A percentile compares a stretch with the other conserved stretches of the same genome.
These are phyloP conservation scores for Corinectria fuckeliana DNA, from an alignment of 2,329 filamentous ascomycete species.

Conservation along the genomic window DNA sequence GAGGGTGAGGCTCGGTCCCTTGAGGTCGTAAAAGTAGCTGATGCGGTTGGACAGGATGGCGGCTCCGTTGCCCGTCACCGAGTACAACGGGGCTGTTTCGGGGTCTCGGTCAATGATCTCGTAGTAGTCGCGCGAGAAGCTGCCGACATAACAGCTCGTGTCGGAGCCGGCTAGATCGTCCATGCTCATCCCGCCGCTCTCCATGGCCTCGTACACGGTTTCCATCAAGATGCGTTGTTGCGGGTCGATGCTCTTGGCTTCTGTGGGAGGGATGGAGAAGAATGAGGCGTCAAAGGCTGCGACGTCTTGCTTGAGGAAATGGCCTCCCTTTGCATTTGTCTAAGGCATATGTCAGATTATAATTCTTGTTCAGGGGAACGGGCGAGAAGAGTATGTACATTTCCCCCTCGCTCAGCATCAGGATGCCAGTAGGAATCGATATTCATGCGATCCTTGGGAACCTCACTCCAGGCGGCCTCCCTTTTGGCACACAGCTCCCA, in stretches of 20 bases:
- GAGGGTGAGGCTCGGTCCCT: slow-evolving; percentile 56
- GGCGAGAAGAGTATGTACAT: too few species aligned
- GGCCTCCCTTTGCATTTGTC: slow-evolving; percentile 39
- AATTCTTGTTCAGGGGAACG: too few species aligned
- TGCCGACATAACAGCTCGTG: slow-evolving; percentile 1
- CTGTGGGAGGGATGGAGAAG: slow-evolving; percentile 27
- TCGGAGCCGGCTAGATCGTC: background rate
- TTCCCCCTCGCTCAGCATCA: too few species aligned
- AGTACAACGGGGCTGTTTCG: background rate
- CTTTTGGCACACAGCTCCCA: slow-evolving; percentile 1
- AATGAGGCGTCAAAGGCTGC: slow-evolving; percentile 32
- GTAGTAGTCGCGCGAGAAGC: slow-evolving; percentile 1
- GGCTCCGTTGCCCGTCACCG: slow-evolving; percentile 21
- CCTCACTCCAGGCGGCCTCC: background rate
- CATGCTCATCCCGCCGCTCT: slow-evolving; percentile 22
- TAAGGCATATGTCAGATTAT: too few species aligned
- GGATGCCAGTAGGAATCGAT: background rate
- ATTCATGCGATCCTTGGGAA: slow-evolving; percentile 4
- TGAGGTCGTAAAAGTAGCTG: slow-evolving; percentile 60
- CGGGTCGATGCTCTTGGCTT: slow-evolving; percentile 40
- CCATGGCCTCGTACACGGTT: slow-evolving; percentile 36
- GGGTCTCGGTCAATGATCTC: background rate
- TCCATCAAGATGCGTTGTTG: slow-evolving; percentile 39
- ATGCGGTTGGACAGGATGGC: slow-evolving; percentile 59
- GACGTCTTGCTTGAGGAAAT: slow-evolving; percentile 38